phyloP scores from a whole-genome alignment of 2,329 filamentous ascomycete genomes.

The Pyricularia sp. region DNA sequence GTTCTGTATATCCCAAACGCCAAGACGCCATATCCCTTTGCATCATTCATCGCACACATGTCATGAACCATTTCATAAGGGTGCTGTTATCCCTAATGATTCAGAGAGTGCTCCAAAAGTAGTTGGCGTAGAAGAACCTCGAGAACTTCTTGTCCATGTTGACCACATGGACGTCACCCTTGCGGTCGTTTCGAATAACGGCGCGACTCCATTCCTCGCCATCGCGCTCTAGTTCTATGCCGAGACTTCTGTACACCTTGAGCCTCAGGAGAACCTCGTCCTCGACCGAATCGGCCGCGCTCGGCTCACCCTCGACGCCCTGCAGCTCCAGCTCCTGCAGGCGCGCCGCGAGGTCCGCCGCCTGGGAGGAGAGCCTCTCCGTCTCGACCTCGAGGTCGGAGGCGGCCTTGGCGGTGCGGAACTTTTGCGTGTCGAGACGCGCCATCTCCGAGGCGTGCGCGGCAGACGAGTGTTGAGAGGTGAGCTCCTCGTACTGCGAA shows the following conservation, averaged over 20 bases:
- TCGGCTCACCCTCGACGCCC: constrained; percentile 62
- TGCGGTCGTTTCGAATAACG: constrained; percentile 73
- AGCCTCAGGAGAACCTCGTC: constrained; percentile 65
- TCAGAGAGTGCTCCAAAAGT: constrained; percentile 86
- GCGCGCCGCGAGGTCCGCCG: constrained; percentile 63
- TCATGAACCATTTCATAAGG: not conserved
- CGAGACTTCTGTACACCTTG: constrained; percentile 83
- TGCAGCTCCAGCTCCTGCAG: constrained; percentile 79
- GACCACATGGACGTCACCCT: constrained; percentile 89
- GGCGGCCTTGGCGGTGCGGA: constrained; percentile 85
- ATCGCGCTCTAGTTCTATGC: constrained; percentile 77
- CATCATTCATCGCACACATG: not conserved
- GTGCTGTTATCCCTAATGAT: not conserved
- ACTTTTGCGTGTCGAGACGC: constrained; percentile 84
- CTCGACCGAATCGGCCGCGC: constrained; percentile 34
- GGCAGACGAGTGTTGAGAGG: constrained; percentile 64
- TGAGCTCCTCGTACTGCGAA: constrained; percentile 68
- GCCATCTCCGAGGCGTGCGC: constrained; percentile 79
- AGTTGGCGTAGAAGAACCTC: constrained; percentile 86
- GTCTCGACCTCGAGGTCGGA: constrained; percentile 87
- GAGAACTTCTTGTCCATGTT: constrained; percentile 92
- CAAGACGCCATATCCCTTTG: not conserved
- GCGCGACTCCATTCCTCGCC: constrained; percentile 76
- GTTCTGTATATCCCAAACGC: not conserved
- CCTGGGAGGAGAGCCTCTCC: constrained; percentile 76